Conservation (phyloP, 768 basidiomycete species). For the Rhizopogon rudus region DNA sequence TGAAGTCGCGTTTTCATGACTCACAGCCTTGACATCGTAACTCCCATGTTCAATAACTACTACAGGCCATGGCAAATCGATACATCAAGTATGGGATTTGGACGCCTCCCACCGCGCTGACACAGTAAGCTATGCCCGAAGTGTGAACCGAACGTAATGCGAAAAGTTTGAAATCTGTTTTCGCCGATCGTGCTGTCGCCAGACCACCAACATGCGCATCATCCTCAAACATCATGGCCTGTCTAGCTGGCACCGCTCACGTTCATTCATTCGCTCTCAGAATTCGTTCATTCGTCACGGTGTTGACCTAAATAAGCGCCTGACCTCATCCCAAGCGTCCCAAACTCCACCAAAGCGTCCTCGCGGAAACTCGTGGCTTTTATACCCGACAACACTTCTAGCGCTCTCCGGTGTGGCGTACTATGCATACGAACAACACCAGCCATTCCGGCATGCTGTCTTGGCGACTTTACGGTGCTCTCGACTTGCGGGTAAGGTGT, state of each 20-base stretch:
- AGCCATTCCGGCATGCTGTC: slow-evolving; percentile 70
- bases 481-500: slow-evolving; percentile 57
- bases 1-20: too few relatives aligned
- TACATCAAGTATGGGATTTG: too few relatives aligned
- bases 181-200: not conserved
- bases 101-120: not conserved
- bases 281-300: not conserved
- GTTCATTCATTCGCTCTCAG: not conserved
- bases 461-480: slow-evolving; percentile 78
- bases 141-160: not conserved
- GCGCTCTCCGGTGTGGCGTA: slow-evolving; percentile 27
- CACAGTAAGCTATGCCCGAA: not conserved
- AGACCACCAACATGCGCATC: not conserved
- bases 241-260: not conserved
- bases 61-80: too few relatives aligned
- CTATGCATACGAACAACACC: slow-evolving; percentile 59
- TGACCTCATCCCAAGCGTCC: not conserved
- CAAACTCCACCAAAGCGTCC: slow-evolving; percentile 8
- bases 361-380: slow-evolving; percentile 15
- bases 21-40: too few relatives aligned
- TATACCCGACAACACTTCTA: slow-evolving; percentile 20
- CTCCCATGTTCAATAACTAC: too few relatives aligned
- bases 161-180: not conserved
- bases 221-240: not conserved
- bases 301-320: not conserved